Conservation (phyloP, 2,329 filamentous ascomycete genomes). For the Colletotrichum spaethianum region DNA sequence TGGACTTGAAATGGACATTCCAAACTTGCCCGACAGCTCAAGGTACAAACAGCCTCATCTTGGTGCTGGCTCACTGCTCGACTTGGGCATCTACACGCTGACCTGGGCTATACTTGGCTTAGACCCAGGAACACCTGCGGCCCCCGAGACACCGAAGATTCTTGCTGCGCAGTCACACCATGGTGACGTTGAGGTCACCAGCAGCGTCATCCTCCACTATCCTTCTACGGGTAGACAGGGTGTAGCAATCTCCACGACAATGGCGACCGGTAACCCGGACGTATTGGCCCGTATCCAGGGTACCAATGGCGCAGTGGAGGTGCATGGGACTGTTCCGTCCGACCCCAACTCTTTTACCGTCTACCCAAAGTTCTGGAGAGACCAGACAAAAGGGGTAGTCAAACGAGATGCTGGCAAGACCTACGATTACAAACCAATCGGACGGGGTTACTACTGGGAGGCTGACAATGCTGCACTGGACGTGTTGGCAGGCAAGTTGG, state of each 20-base stretch:
- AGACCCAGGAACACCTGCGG: conserved; percentile 42
- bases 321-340: conserved; percentile 52
- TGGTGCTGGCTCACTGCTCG: conserved; percentile 59
- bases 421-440: conserved; percentile 52
- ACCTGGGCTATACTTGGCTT: conserved; percentile 56
- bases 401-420: conserved; percentile 48
- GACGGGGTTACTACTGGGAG: conserved; percentile 60
- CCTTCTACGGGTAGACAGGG: conserved; percentile 54
- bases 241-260: conserved; percentile 57
- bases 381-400: conserved; percentile 42
- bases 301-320: conserved; percentile 51
- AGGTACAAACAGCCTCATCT: conserved; percentile 55
- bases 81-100: conserved; percentile 60
- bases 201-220: conserved; percentile 57
- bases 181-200: conserved; percentile 52
- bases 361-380: conserved; percentile 41
- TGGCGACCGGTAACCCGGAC: conserved; percentile 41
- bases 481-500: conserved; percentile 52
- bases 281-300: conserved; percentile 57
- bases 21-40: conserved; percentile 48
- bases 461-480: conserved; percentile 59
- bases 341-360: conserved; percentile 54
- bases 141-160: conserved; percentile 50
- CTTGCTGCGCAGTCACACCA: conserved; percentile 53
- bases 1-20: conserved; percentile 53